Percentiles rank a stretch among this genome's conserved stretches.
Evolutionary conservation across 2,329 filamentous ascomycete species (phyloP).

Genomic region (Alternaria incomplexa): DNA sequence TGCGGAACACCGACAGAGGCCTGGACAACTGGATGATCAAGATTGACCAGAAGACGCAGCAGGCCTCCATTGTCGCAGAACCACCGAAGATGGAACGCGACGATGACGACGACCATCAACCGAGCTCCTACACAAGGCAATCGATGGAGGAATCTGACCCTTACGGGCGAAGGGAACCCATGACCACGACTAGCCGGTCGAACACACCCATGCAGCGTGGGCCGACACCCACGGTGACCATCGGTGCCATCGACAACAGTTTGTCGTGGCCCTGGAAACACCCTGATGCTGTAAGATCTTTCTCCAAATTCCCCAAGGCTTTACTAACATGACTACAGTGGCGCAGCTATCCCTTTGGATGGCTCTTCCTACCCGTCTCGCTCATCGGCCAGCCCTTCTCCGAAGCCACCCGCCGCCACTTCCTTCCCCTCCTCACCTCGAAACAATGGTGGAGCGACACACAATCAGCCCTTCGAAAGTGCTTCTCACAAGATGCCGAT

Average conservation of each 20-base stretch:
- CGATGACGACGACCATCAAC: conserved; percentile 42
- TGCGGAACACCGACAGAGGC: conserved; percentile 96
- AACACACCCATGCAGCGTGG: conserved; percentile 61
- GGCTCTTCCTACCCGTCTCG: conserved; percentile 96
- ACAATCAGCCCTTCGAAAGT: conserved; percentile 79
- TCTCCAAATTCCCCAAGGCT: background rate
- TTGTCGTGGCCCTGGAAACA: conserved; percentile 99
- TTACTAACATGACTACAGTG: conserved; percentile 53
- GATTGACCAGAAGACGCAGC: conserved; percentile 82
- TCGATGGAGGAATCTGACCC: conserved; percentile 65
- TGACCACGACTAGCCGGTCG: conserved; percentile 72
- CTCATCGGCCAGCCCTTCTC: conserved; percentile 96
- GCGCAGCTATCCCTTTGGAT: conserved; percentile 94
- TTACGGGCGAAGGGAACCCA: conserved; percentile 81
- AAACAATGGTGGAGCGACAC: conserved; percentile 98
- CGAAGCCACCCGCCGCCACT: conserved; percentile 89
- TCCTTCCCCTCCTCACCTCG: conserved; percentile 92
- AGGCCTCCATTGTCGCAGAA: conserved; percentile 85
- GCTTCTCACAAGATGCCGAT: conserved; percentile 91
- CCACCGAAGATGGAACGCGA: conserved; percentile 70
- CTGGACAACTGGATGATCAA: conserved; percentile 99
- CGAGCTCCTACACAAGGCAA: conserved; percentile 64
- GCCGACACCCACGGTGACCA: conserved; percentile 66
- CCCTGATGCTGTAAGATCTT: conserved; percentile 74
- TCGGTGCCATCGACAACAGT: conserved; percentile 97